phyloP scores from a whole-genome alignment of 2,329 filamentous ascomycete genomes.

The Nemania bipapillata region DNA sequence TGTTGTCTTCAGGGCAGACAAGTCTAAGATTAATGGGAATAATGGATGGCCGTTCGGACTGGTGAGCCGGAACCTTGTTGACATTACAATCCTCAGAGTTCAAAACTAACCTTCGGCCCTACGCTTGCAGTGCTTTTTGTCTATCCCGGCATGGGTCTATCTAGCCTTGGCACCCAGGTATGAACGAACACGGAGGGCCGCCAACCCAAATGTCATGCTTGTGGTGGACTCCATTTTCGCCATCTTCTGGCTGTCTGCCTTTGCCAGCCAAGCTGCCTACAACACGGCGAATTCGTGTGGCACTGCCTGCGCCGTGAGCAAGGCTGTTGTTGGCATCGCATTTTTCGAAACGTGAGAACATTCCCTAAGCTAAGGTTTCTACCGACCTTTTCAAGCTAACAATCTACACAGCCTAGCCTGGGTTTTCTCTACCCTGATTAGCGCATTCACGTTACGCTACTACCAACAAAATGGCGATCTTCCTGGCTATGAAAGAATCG shows the following conservation, averaged over 20 bases:
- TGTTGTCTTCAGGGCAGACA: slow-evolving; percentile 64
- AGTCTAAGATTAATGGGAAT: slow-evolving; percentile 64
- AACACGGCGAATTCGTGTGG: slow-evolving; percentile 68
- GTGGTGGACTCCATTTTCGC: slow-evolving; percentile 67
- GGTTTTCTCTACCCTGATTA: slow-evolving; percentile 63
- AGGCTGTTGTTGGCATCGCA: slow-evolving; percentile 70
- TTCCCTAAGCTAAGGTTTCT: neutral
- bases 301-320: slow-evolving; percentile 68
- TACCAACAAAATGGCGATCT: slow-evolving; percentile 70
- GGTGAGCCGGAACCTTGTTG: slow-evolving; percentile 57
- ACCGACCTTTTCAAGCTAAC: slow-evolving; percentile 12
- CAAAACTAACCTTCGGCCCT: slow-evolving; percentile 13
- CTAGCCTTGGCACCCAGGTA: slow-evolving; percentile 73
- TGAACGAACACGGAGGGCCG: slow-evolving; percentile 69
- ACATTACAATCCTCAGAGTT: neutral
- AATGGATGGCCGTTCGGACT: slow-evolving; percentile 73
- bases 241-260: slow-evolving; percentile 74
- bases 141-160: slow-evolving; percentile 72
- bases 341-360: slow-evolving; percentile 69
- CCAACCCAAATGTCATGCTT: slow-evolving; percentile 71
- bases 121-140: slow-evolving; percentile 68
- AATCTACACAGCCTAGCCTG: slow-evolving; percentile 63
- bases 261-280: slow-evolving; percentile 72
- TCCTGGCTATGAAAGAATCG: slow-evolving; percentile 68
- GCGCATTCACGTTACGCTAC: slow-evolving; percentile 69